Evolutionary conservation across 148 eudicot genomes (phyloP), one percentile per base, ranked within the genome.

Genomic region (Silene latifolia): DNA sequence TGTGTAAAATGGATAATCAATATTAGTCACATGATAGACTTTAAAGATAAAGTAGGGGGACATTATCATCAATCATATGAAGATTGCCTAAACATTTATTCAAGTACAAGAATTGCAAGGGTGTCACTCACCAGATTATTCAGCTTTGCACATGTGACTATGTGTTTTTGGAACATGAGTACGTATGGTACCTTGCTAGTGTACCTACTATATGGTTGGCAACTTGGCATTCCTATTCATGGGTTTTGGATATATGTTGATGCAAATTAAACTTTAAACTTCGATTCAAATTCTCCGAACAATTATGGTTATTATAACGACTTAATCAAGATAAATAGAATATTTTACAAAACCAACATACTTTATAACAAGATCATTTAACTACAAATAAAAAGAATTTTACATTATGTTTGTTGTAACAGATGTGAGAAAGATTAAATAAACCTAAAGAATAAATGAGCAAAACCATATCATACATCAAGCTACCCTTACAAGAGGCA

Each of bases 41-140:
- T 51, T n/a, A 20, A 60, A 29, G 68, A 64, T 29, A 64, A 64
- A 35, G 69, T 35, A 12, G n/a, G 69, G 27, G 15, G 69, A 46
- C 51, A 66, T 66, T 35, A 35, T 14, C 20, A 65, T 65, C 4
- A 65, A 65, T 65, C 69, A 65, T 65, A 65, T 15, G 69, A 65
- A 65, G 69, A 17, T 14, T 65, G 69, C 35, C 5, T 19, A 2
- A 29, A 19, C 69, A 65, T 65, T 65, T 32, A 65, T 18, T 32
- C 20, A 65, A 32, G 44, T 39, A 39, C 47, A 32, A 65, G 17
- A 24, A 59, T 59, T n/a, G 63, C 20, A 62, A 62, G 32, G 13
- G 10, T 62, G 65, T 62, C 32, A 21, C 11, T 62, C 65, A 62
- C 65, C 65, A 62, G 0, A 11, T 7, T 62, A 23, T 11, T 62